Conservation (phyloP, 2,329 filamentous ascomycete genomes). For the Penicillium sp. region DNA sequence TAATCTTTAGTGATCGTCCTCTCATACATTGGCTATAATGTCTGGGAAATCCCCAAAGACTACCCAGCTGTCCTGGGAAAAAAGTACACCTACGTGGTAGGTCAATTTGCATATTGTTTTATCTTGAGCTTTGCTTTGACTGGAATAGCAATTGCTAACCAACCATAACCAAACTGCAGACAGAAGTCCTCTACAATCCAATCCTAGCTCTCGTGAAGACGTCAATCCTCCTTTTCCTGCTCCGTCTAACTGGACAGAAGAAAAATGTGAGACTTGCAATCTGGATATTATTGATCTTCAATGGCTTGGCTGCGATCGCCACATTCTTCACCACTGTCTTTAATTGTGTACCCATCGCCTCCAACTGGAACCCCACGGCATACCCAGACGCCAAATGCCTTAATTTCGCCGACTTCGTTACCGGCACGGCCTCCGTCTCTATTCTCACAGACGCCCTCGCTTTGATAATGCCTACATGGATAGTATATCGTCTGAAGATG, state of each 20-base stretch:
- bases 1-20: not conserved
- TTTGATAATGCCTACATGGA: conserved; percentile 10
- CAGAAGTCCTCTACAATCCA: conserved; percentile 12
- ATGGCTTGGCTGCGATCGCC: not conserved
- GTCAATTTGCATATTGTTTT: not conserved
- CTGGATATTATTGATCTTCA: conserved; percentile 9
- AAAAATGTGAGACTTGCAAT: conserved; percentile 6
- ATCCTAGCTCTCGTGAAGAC: conserved; percentile 13
- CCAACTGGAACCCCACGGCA: conserved; percentile 6
- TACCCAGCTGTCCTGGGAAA: not conserved
- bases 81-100: conserved; percentile 20
- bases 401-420: conserved; percentile 13
- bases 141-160: too few relatives aligned
- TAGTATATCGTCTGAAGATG: conserved; percentile 13
- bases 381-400: conserved; percentile 9
- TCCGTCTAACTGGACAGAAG: conserved; percentile 12
- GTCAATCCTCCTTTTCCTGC: conserved; percentile 11
- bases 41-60: conserved; percentile 14
- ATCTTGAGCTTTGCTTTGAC: not conserved
- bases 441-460: conserved; percentile 9
- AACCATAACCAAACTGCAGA: too few relatives aligned
- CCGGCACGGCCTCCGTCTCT: conserved; percentile 9
- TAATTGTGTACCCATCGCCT: conserved; percentile 7
- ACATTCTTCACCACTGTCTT: conserved; percentile 12
- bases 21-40: not conserved